These are phyloP conservation scores for Thamnidium elegans DNA, from an alignment of 192 early-diverging fungal genomes.

Conservation along the genomic window DNA sequence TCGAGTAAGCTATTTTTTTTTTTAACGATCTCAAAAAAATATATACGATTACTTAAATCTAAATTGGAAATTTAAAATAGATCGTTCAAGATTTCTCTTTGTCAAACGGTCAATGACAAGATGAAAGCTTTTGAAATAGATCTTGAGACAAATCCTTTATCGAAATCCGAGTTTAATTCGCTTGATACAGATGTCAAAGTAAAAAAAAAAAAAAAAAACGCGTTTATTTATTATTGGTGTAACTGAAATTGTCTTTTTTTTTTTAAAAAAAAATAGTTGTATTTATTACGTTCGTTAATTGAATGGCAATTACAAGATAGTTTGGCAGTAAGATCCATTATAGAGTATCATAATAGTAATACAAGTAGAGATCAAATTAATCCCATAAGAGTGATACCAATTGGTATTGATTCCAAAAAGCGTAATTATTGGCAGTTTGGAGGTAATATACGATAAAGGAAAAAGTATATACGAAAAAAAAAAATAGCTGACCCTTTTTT, in stretches of 20 bases:
- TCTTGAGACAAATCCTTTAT: conserved; percentile 26
- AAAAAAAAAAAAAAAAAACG: conserved; percentile 10
- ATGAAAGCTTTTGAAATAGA: conserved; percentile 20
- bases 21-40: neutral
- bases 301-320: conserved; percentile 37
- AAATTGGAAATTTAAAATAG: neutral
- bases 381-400: conserved; percentile 15
- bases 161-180: conserved; percentile 10
- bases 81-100: conserved; percentile 10
- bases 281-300: conserved; percentile 22
- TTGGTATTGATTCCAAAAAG: conserved; percentile 29
- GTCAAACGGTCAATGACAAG: conserved; percentile 21
- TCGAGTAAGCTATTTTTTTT: conserved; percentile 19
- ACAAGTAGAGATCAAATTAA: conserved; percentile 11
- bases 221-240: neutral
- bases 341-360: conserved; percentile 9
- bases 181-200: conserved; percentile 28
- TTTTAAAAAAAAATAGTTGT: conserved; percentile 12
- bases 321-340: conserved; percentile 10
- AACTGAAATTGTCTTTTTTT: neutral
- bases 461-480: neutral
- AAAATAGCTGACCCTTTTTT: neutral
- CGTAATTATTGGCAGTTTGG: conserved; percentile 37
- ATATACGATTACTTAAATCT: neutral
- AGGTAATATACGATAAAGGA: conserved; percentile 3